Evolutionary conservation across 208 protist species (phyloP).

Genomic region (Novymonas esmeraldas): DNA sequence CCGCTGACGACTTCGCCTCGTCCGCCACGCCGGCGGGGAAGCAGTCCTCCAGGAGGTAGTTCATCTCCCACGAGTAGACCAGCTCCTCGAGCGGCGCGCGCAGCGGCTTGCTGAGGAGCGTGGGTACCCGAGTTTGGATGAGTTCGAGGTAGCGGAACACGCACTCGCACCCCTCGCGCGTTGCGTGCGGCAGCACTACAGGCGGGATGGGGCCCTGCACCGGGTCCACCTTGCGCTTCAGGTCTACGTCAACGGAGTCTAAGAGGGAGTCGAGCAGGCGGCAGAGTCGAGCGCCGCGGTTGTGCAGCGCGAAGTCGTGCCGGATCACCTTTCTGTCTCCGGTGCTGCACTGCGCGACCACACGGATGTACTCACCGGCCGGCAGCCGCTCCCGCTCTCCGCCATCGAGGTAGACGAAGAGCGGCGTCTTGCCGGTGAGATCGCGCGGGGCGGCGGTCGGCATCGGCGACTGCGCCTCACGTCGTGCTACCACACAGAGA

Average conservation of each 20-base stretch:
- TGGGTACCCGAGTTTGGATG: conserved; percentile 73
- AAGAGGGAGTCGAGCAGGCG: conserved; percentile 77
- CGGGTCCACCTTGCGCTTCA: conserved; percentile 35
- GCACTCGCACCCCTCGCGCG: conserved; percentile 60
- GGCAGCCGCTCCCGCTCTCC: conserved; percentile 50
- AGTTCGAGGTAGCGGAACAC: conserved; percentile 80
- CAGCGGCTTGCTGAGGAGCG: conserved; percentile 79
- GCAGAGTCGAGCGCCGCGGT: conserved; percentile 72
- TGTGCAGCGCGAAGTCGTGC: conserved; percentile 78
- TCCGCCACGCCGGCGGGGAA: conserved; percentile 25
- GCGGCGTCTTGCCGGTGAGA: conserved; percentile 38
- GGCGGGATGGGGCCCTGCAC: conserved; percentile 52
- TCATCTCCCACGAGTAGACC: conserved; percentile 84
- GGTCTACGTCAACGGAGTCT: conserved; percentile 58
- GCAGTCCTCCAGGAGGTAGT: conserved; percentile 63
- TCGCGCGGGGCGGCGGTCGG: conserved; percentile 21
- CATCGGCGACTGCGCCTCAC: no score
- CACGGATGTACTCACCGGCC: conserved; percentile 61
- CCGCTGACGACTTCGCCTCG: conserved; percentile 31
- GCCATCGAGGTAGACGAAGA: conserved; percentile 34
- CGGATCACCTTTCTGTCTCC: conserved; percentile 32
- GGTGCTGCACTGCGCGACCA: conserved; percentile 48
- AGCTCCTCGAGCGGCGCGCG: conserved; percentile 81
- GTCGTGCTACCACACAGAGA: no score
- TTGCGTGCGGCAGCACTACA: conserved; percentile 73